Evolutionary conservation across 1,284 basidiomycete species (phyloP).

Genomic region (Leccinum subfulvum): DNA sequence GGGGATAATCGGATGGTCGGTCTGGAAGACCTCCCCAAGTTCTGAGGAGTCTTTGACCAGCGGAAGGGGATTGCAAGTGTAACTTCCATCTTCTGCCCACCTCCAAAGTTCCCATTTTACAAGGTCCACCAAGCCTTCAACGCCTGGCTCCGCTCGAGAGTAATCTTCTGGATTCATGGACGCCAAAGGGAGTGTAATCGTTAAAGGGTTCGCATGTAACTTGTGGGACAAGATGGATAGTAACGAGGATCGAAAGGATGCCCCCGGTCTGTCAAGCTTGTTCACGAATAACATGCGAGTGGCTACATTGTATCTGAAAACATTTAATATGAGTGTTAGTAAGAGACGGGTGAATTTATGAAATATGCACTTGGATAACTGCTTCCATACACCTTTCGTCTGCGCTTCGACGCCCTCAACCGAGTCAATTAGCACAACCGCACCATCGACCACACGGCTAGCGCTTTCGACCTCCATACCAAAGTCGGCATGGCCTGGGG

Average conservation of each 20-base stretch:
- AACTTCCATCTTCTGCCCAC: conserved; percentile 53
- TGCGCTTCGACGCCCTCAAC: conserved; percentile 92
- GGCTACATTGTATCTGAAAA: conserved; percentile 70
- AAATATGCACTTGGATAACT: conserved; percentile 70
- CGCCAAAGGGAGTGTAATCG: conserved; percentile 75
- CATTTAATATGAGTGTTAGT: not conserved
- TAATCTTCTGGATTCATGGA: conserved; percentile 71
- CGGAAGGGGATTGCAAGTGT: conserved; percentile 53
- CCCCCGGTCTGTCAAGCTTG: conserved; percentile 84
- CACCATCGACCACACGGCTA: conserved; percentile 86
- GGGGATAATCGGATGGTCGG: conserved; percentile 61
- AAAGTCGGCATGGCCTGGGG: conserved; percentile 90
- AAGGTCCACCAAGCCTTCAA: conserved; percentile 77
- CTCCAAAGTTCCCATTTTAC: conserved; percentile 80
- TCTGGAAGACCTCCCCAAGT: conserved; percentile 45
- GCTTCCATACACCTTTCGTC: conserved; percentile 85
- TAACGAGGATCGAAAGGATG: conserved; percentile 71
- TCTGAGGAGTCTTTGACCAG: conserved; percentile 43
- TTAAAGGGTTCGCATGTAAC: conserved; percentile 72
- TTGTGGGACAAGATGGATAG: conserved; percentile 69
- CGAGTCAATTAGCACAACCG: conserved; percentile 83
- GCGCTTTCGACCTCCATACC: conserved; percentile 94
- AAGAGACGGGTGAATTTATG: not conserved
- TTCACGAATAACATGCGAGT: conserved; percentile 83
- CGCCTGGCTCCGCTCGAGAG: conserved; percentile 66